Evolutionary conservation across 1,139 yeast species (phyloP), one percentile per base, ranked within the genome.

Genomic region (Hyphopichia pseudoburtonii): DNA sequence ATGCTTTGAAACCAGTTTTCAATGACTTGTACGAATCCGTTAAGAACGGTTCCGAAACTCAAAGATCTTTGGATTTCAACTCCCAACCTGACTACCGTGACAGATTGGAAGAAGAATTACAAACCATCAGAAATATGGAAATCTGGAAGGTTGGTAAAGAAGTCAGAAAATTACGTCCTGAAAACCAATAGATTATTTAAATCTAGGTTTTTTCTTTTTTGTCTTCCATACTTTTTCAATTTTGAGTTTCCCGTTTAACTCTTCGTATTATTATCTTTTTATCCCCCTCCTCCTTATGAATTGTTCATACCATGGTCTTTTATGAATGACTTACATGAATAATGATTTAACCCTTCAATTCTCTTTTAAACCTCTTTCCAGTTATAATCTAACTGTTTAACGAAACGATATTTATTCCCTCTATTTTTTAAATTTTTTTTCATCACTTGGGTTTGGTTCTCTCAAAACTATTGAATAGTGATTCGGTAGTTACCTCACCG

Each of bases 131-230:
- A 80, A 78, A 78, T 64, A 88, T 90, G 86, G 98, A 92, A 80
- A 92, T 92, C 92, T 92, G 98, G 98, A 86, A 73, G 66, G 98
- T 94, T 57, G 98, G 98, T 67, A 90, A 90, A 80, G 97, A 92
- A 79, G 98, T 92, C 56, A 90, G 98, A 83, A 90, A 90, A 77
- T 83, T 90, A 71, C 90, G 98, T 78, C 98, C 98, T 60, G 97
- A 90, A 78, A 90, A 92, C 92, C 81, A 85, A 70, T 89, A 85
- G 40, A 35, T 36, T 37, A 31, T 18, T 34, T 28, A 35, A 28
- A 35, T 27, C 30, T 30, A 30, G 27, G 26, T 17, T 32, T 22
- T 24, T 8, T 9, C 10, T 8, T 9, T 8, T 9, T 11, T 12
- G 17, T 29, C 22, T 28, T 27, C 36, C 25, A 28, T 19, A n/a